These are phyloP conservation scores for Globisporangium alternatum DNA, from an alignment of 352 stramenopile genomes.

Conservation along the genomic window DNA sequence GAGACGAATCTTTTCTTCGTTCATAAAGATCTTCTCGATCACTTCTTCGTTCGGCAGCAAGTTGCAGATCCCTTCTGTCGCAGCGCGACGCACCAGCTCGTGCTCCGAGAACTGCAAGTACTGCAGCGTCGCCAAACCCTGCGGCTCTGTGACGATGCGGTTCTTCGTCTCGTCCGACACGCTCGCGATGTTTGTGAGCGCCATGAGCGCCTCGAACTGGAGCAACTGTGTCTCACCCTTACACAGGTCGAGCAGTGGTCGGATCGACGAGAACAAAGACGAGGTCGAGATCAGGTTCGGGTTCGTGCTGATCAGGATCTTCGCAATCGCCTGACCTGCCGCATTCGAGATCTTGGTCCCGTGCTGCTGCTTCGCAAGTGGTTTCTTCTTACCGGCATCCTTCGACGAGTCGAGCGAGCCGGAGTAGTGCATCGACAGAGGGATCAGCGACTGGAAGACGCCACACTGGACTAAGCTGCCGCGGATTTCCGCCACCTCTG, in stretches of 20 bases:
- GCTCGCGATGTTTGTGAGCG: slow-evolving; percentile 96
- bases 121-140: slow-evolving; percentile 73
- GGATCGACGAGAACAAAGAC: slow-evolving; percentile 75
- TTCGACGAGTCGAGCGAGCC: slow-evolving; percentile 1
- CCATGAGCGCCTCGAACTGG: slow-evolving; percentile 94
- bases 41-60: slow-evolving; percentile 92
- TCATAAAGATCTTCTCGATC: slow-evolving; percentile 91
- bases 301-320: slow-evolving; percentile 97
- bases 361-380: slow-evolving; percentile 36
- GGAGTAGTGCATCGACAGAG: slow-evolving; percentile 36
- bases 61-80: slow-evolving; percentile 97
- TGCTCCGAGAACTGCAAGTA: slow-evolving; percentile 97
- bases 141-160: slow-evolving; percentile 62
- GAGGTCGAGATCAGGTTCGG: slow-evolving; percentile 85
- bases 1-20: slow-evolving; percentile 91
- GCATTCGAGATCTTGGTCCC: slow-evolving; percentile 86
- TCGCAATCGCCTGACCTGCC: slow-evolving; percentile 92
- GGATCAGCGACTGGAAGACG: slow-evolving; percentile 72
- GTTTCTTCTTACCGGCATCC: slow-evolving; percentile 30
- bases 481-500: slow-evolving; percentile 58
- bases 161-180: slow-evolving; percentile 94
- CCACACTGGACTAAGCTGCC: slow-evolving; percentile 79
- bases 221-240: slow-evolving; percentile 92
- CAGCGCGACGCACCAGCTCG: slow-evolving; percentile 94
- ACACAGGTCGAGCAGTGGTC: slow-evolving; percentile 91